Evolutionary conservation across 2,329 filamentous ascomycete genomes (phyloP), one percentile per base, ranked within the genome.

Genomic region (Colletotrichum sublineola): DNA sequence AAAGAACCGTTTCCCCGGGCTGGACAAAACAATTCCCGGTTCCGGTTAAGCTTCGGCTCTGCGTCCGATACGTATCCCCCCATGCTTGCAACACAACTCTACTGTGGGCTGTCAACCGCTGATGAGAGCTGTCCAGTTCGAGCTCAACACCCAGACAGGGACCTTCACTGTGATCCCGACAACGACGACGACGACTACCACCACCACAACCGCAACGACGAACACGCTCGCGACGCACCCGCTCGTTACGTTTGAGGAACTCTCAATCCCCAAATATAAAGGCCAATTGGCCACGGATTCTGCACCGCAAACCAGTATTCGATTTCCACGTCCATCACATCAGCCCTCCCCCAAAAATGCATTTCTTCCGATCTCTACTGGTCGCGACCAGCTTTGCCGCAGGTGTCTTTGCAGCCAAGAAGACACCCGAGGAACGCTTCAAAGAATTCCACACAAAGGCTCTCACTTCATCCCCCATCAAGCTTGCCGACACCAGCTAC

Each of bases 401-500:
- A 67, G 86, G 88, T 70, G 86, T 87, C 68, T 80, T 92, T 52
- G 90, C 89, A 60, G 89, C 92, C 65, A 93, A 92, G 80, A 91
- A 93, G 81, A 84, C 90, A 61, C 77, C 81, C 52, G 83, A 79
- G 74, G 90, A 94, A 80, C 90, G 89, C 78, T 97, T 96, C 85
- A 81, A 88, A 74, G 87, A 90, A 71, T 96, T 91, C 84, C 90
- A 92, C 80, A 80, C 89, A 75, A 91, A 95, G 81, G 86, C 92
- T 71, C 87, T 91, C 70, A 85, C 87, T 55, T 88, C 89, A 5
- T 83, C 88, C 36, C 92, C 95, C 6, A 78, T 97, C 79, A 94
- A 94, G 84, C 90, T 99, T 76, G 88, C 92, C 81, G 95, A 97
- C 81, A 83, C 84, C 33, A 86, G 87, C 60, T 99, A 96, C 86